Base-by-base conservation (phyloP, 2,329 filamentous ascomycete species). In the Emmonsiellopsis sp. region DNA sequence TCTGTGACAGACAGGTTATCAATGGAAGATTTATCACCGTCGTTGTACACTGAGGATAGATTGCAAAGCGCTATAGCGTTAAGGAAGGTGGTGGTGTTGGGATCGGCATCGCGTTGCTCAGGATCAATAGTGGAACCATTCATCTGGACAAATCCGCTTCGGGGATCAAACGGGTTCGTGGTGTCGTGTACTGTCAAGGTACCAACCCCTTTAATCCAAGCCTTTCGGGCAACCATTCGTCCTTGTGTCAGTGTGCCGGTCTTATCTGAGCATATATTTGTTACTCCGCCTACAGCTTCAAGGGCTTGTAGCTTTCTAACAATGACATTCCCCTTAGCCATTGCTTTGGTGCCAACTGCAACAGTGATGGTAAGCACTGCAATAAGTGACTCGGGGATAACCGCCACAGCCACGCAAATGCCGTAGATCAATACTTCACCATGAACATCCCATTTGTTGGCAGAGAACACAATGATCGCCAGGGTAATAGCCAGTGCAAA, bases 321-420 rank as follows among this genome's bases (percentile, higher is more conserved):
- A 54, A 79, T 76, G 48, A 79, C 76, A 57, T 79, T 62, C 38
- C 75, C 67, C 52, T 75, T 62, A 5, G 76, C 74, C 76, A 79
- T 79, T 13, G 69, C 65, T 57, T 76, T 79, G 7, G 77, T 78
- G 3, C 77, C 79, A 46, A 76, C 78, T 35, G 78, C 76, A 70
- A 84, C 81, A 7, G 81, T 83, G 52, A 84, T 83, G 67, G 81
- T 84, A 10, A 84, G 68, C 7, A 83, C 80, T 1, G 80, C 79
- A 46, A 83, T 79, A 16, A 84, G 71, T 2, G 77, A 77, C 7
- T 77, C 79, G 0, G 79, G 79, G 57, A 81, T 79, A 71, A 80
- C 79, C 6, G 73, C 76, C 4, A 81, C 64, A 31, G 71, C 73
- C 4, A 72, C 74, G 10, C 76, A 76, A 20, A 81, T 49, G 10